Base-by-base conservation (phyloP, 768 basidiomycete genomes). In the Naematelia aurantialba region DNA sequence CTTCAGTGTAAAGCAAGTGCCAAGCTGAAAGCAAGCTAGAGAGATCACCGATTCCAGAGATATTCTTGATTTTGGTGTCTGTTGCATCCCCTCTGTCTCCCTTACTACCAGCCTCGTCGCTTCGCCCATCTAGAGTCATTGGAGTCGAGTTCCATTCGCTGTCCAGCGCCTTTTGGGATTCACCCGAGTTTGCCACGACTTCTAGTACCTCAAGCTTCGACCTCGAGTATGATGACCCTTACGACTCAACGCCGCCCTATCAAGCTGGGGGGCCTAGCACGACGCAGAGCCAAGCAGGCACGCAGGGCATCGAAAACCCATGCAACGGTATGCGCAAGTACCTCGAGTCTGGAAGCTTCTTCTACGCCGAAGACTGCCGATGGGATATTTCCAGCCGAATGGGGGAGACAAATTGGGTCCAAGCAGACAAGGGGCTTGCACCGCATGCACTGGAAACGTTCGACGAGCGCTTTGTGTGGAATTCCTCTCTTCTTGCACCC, bases 321-420 rank as follows among this genome's bases (percentile, higher is more conserved):
- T 97, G 93, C 75, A 76, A 84, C 61, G 88, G 91, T 0, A 83
- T 98, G 69, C 87, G 85, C 48, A 96, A 94, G 77, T 91, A 97
- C 56, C 79, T 99, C 3, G 88, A 89, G 27, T 88, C 88, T 22
- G 92, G 92, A 4, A 85, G 88, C 1, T 99, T 99, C 79, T 99
- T 97, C 78, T 96, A 89, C 70, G 87, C 96, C 1, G 72, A 86
- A 25, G 85, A 86, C 67, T 83, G 87, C 0, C 81, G 83, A 5
- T 97, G 93, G 90, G 93, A 98, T 76, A 79, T 98, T 27, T 91
- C 91, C 3, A 87, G 89, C 1, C 81, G 93, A 46, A 80, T 98
- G 39, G 80, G 86, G 14, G 82, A 85, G 30, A 84, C 92, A 2
- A 76, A 76, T 61, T 92, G 51, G 78, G 81, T 59, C 80, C 84